A percentile compares a stretch with the other conserved stretches of the same genome.
phyloP scores from a whole-genome alignment of 495 filamentous ascomycete species.

The Aspergillus hancockii region DNA sequence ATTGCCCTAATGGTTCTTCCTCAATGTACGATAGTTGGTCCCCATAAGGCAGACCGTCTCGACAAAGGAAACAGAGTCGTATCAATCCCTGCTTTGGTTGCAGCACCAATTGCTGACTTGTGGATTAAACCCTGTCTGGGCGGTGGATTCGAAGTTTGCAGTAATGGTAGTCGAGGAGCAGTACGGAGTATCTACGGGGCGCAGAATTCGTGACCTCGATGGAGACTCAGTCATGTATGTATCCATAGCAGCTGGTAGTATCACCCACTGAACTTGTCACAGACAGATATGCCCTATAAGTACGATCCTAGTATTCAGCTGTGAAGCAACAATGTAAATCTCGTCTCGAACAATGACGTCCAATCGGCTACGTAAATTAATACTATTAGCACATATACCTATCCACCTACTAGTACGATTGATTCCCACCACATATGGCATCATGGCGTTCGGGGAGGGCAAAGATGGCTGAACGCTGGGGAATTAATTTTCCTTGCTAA shows the following conservation, averaged over 20 bases:
- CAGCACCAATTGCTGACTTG: not conserved
- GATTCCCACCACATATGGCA: not conserved
- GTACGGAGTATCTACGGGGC: not conserved
- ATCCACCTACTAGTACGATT: not conserved
- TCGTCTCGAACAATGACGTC: no score
- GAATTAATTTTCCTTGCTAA: not conserved
- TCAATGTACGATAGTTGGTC: not conserved
- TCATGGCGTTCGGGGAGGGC: not conserved
- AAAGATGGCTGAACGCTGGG: not conserved
- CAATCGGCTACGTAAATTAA: no score
- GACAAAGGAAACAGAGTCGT: not conserved
- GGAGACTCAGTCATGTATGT: no score
- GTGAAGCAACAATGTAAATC: no score
- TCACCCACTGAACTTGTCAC: no score
- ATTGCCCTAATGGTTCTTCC: not conserved
- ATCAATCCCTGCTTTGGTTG: constrained; percentile 1
- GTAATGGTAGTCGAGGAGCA: not conserved
- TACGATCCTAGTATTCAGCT: no score
- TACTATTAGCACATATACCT: no score
- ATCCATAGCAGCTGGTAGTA: no score
- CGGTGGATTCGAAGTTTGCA: not conserved
- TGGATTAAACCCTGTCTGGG: not conserved
- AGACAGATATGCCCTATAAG: no score
- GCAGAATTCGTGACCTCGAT: not conserved
- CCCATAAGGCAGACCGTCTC: not conserved